phyloP scores from a whole-genome alignment of 208 protist species.

The Leishmania turanica region DNA sequence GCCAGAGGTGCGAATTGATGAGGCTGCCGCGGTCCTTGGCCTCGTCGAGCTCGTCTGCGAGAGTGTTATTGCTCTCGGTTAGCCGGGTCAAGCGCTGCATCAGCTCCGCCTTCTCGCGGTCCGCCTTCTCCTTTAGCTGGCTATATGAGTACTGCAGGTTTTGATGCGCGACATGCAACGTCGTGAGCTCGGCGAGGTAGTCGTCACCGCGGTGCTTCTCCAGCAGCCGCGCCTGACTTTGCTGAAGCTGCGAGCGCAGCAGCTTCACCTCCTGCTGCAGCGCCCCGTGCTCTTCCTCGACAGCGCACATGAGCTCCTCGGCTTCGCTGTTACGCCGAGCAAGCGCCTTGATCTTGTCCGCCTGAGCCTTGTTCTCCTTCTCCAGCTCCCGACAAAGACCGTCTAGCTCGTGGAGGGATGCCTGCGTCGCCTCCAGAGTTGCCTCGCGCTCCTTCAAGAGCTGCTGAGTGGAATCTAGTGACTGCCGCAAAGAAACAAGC shows the following conservation, averaged over 20 bases:
- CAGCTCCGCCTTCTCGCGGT: slow-evolving; percentile 28
- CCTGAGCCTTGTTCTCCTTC: slow-evolving; percentile 46
- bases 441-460: slow-evolving; percentile 46
- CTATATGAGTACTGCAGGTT: slow-evolving; percentile 53
- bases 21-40: slow-evolving; percentile 44
- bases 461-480: slow-evolving; percentile 15
- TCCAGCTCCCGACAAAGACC: slow-evolving; percentile 66
- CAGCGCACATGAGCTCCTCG: slow-evolving; percentile 42
- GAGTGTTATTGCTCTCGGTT: slow-evolving; percentile 40
- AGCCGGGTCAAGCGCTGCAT: slow-evolving; percentile 29
- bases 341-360: slow-evolving; percentile 39
- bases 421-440: slow-evolving; percentile 41
- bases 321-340: slow-evolving; percentile 38
- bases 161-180: slow-evolving; percentile 73
- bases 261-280: slow-evolving; percentile 39
- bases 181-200: slow-evolving; percentile 62
- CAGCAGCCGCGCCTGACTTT: slow-evolving; percentile 46
- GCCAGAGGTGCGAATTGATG: slow-evolving; percentile 65
- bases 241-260: slow-evolving; percentile 53
- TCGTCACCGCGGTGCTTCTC: slow-evolving; percentile 59
- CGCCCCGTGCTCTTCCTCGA: slow-evolving; percentile 31
- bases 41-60: slow-evolving; percentile 69
- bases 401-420: slow-evolving; percentile 62
- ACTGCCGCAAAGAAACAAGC: slow-evolving; percentile 18
- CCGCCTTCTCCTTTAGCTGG: slow-evolving; percentile 48